Evolutionary conservation across 768 basidiomycete genomes (phyloP).

Genomic region (Tricholoma sp.): DNA sequence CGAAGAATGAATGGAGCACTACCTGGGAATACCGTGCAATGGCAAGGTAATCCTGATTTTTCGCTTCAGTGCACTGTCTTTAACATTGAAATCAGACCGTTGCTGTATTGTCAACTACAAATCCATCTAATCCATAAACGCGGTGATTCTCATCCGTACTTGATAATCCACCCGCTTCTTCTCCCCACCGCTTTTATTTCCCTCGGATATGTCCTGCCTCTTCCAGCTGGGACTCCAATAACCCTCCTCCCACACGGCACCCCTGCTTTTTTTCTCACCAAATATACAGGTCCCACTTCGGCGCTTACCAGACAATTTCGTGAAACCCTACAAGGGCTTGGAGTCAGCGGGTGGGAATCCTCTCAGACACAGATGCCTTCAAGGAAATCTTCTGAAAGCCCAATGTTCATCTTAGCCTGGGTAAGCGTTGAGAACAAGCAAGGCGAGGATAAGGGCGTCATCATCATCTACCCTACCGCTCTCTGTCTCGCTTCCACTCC

Average conservation of each 20-base stretch:
- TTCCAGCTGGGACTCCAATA: slow-evolving; percentile 60
- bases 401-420: slow-evolving; percentile 57
- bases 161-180: slow-evolving; percentile 65
- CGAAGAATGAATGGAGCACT: slow-evolving; percentile 55
- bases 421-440: slow-evolving; percentile 71
- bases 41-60: slow-evolving; percentile 32
- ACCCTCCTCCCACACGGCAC: slow-evolving; percentile 64
- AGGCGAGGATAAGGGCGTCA: slow-evolving; percentile 74
- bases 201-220: slow-evolving; percentile 36
- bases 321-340: slow-evolving; percentile 57
- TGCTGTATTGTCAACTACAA: slow-evolving; percentile 58
- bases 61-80: slow-evolving; percentile 1
- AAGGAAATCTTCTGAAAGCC: slow-evolving; percentile 3
- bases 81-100: slow-evolving; percentile 37
- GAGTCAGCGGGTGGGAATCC: slow-evolving; percentile 50
- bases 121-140: slow-evolving; percentile 35
- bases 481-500: slow-evolving; percentile 50
- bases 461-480: slow-evolving; percentile 65
- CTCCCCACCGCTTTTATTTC: slow-evolving; percentile 54
- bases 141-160: slow-evolving; percentile 26
- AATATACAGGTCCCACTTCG: slow-evolving; percentile 64
- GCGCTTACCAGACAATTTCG: slow-evolving; percentile 59
- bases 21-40: slow-evolving; percentile 56
- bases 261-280: slow-evolving; percentile 68
- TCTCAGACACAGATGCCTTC: slow-evolving; percentile 1